Evolutionary conservation across 2,329 filamentous ascomycete species (phyloP).

Genomic region (Meredithiella fracta): DNA sequence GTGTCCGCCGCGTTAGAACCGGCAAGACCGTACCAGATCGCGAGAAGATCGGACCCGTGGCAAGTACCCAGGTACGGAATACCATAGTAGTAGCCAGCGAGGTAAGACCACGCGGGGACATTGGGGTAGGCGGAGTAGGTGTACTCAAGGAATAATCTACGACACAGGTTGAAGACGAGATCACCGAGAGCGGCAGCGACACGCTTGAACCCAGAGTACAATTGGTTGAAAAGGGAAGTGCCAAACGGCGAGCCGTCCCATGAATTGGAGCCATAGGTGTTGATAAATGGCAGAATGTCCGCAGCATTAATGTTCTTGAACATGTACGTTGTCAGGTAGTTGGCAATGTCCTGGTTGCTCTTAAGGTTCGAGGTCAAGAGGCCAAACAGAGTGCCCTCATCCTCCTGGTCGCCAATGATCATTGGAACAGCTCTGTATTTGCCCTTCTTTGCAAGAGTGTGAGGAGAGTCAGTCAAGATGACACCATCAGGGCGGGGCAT

Average conservation of each 20-base stretch:
- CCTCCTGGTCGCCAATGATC: slow-evolving; percentile 48
- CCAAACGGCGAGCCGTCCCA: slow-evolving; percentile 43
- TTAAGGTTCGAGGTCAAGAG: slow-evolving; percentile 42
- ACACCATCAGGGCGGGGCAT: slow-evolving; percentile 43
- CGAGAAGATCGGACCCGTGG: slow-evolving; percentile 41
- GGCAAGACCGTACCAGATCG: slow-evolving; percentile 35
- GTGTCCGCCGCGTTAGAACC: slow-evolving; percentile 30
- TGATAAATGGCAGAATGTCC: slow-evolving; percentile 33
- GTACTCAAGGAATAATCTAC: slow-evolving; percentile 28
- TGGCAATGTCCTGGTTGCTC: slow-evolving; percentile 33
- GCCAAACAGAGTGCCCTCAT: slow-evolving; percentile 49
- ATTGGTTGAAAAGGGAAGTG: slow-evolving; percentile 39
- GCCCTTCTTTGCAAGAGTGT: slow-evolving; percentile 29
- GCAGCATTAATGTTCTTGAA: slow-evolving; percentile 26
- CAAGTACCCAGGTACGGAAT: slow-evolving; percentile 47
- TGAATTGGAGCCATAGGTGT: slow-evolving; percentile 35
- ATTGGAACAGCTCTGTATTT: slow-evolving; percentile 42
- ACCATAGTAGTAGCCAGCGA: slow-evolving; percentile 41
- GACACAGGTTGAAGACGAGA: slow-evolving; percentile 32
- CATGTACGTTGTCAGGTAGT: slow-evolving; percentile 36
- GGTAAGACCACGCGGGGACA: slow-evolving; percentile 43
- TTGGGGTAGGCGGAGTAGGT: slow-evolving; percentile 25
- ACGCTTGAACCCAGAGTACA: slow-evolving; percentile 49
- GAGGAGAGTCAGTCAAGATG: slow-evolving; percentile 35
- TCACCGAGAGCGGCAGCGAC: slow-evolving; percentile 48